Percentiles rank a stretch among this genome's conserved stretches.
Conservation (phyloP, 2,329 filamentous ascomycete genomes). For the Dendryphion nanum region DNA sequence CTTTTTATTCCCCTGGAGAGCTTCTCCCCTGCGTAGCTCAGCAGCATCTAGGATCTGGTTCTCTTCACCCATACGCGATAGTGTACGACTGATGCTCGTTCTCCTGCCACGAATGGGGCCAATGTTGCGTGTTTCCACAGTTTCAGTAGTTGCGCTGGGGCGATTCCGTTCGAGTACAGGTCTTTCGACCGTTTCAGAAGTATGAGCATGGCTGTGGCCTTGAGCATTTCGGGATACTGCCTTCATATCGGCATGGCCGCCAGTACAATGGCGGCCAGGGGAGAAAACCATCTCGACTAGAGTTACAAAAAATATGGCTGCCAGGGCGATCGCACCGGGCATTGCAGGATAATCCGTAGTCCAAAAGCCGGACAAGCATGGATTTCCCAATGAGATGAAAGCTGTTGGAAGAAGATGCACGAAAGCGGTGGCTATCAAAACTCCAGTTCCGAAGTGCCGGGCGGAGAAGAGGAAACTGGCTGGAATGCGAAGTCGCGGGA, state of each 20-base stretch:
- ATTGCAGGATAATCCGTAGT: constrained; percentile 58
- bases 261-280: constrained; percentile 56
- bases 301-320: constrained; percentile 59
- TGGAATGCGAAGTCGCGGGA: constrained; percentile 60
- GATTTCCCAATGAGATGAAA: constrained; percentile 46
- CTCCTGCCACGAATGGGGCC: constrained; percentile 21
- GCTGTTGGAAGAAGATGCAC: constrained; percentile 68
- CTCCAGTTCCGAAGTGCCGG: constrained; percentile 67
- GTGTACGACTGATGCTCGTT: constrained; percentile 28
- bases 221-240: constrained; percentile 15
- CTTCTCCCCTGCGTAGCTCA: constrained; percentile 58
- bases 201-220: background rate
- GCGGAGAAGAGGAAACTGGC: constrained; percentile 58
- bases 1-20: constrained; percentile 17
- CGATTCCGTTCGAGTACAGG: background rate
- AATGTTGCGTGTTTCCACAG: constrained; percentile 21
- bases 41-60: constrained; percentile 31
- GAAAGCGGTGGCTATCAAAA: constrained; percentile 80
- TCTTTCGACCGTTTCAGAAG: background rate
- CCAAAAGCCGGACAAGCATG: constrained; percentile 58
- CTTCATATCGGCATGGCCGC: constrained; percentile 43
- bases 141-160: background rate
- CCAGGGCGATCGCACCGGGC: constrained; percentile 64
- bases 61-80: constrained; percentile 26
- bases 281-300: constrained; percentile 61